phyloP scores from a whole-genome alignment of 2,329 filamentous ascomycete species.

The Purpureocillium takamizusanense region DNA sequence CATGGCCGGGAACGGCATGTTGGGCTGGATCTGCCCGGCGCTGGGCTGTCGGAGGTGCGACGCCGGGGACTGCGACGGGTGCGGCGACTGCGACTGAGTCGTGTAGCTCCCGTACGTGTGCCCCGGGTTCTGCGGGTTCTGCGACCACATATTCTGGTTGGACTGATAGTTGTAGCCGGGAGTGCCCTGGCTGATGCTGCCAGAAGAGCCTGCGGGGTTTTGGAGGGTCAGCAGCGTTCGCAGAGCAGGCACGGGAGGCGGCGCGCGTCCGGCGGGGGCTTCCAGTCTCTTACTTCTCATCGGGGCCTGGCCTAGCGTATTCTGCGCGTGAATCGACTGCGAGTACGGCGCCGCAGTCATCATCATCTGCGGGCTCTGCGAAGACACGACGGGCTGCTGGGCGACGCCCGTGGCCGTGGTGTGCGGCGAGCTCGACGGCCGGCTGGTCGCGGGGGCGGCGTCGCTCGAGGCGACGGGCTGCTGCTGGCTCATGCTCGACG shows the following conservation, averaged over 20 bases:
- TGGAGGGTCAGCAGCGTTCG: not conserved
- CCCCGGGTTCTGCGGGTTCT: constrained; percentile 55
- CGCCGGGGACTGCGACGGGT: constrained; percentile 46
- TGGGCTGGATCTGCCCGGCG: constrained; percentile 46
- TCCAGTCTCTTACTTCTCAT: constrained; percentile 56
- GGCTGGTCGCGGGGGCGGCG: constrained; percentile 36
- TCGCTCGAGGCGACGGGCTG: constrained; percentile 36
- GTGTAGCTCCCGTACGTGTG: constrained; percentile 44
- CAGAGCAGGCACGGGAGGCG: too few relatives aligned
- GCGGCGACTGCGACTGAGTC: constrained; percentile 41
- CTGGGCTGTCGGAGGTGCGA: constrained; percentile 51
- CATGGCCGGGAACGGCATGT: constrained; percentile 56
- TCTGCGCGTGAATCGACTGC: constrained; percentile 62
- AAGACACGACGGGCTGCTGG: constrained; percentile 48
- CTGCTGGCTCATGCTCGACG: constrained; percentile 37
- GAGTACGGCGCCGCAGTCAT: constrained; percentile 59
- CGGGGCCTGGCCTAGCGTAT: constrained; percentile 61
- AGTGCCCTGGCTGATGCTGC: constrained; percentile 39
- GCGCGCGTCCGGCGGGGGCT: too few relatives aligned
- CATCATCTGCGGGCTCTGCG: constrained; percentile 59
- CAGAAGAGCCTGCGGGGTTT: constrained; percentile 35
- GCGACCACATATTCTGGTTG: constrained; percentile 54
- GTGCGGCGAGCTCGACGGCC: constrained; percentile 50
- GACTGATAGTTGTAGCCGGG: constrained; percentile 57
- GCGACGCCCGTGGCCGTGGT: constrained; percentile 43